phyloP scores from a whole-genome alignment of 352 stramenopile genomes.

The Phytophthora agathidicida region DNA sequence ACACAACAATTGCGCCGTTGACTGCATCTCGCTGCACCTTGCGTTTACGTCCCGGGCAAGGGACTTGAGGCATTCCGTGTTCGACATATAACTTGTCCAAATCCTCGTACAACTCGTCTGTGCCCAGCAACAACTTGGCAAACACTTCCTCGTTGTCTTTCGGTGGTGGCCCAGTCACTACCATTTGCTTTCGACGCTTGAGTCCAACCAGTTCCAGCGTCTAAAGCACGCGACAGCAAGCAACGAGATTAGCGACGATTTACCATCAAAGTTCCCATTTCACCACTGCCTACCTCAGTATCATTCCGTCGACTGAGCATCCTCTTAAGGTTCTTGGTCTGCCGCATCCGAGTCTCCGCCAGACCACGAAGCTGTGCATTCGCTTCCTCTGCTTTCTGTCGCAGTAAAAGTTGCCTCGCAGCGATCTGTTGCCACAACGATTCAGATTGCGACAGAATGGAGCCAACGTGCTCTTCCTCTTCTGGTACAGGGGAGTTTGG shows the following conservation, averaged over 20 bases:
- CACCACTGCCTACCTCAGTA: constrained; percentile 17
- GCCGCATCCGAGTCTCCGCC: constrained; percentile 14
- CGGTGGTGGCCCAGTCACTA: neutral
- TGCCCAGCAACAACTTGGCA: constrained; percentile 25
- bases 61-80: constrained; percentile 19
- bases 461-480: constrained; percentile 9
- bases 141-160: constrained; percentile 30
- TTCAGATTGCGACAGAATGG: constrained; percentile 16
- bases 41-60: constrained; percentile 21
- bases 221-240: constrained; percentile 1
- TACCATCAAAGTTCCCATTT: too few relatives aligned
- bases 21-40: constrained; percentile 16
- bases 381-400: constrained; percentile 21
- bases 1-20: constrained; percentile 20
- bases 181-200: constrained; percentile 28
- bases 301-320: constrained; percentile 36
- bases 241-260: too few relatives aligned
- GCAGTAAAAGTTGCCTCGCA: constrained; percentile 20
- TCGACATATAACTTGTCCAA: constrained; percentile 28
- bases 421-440: constrained; percentile 35
- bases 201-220: constrained; percentile 29
- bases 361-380: constrained; percentile 19
- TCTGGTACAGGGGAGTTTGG: constrained; percentile 16
- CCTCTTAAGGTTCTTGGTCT: constrained; percentile 48
- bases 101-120: constrained; percentile 23